phyloP scores from a whole-genome alignment of 2,329 filamentous ascomycete genomes.

The Tolypocladium inflatum region DNA sequence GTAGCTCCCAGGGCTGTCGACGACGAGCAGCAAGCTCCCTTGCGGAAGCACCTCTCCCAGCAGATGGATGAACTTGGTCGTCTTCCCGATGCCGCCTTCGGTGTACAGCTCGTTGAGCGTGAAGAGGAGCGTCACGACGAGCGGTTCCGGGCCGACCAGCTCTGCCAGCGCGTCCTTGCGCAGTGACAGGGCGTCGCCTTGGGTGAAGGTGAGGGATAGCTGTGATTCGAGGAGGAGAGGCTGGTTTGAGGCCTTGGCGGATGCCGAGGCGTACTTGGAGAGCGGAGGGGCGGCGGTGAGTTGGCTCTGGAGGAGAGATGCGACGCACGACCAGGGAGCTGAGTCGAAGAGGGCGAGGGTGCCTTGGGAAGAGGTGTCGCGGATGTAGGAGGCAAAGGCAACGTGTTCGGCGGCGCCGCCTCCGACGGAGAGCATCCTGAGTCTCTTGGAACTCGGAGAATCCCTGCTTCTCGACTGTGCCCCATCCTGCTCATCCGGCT shows the following conservation, averaged over 20 bases:
- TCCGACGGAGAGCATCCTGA: slow-evolving; percentile 40
- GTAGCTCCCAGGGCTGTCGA: slow-evolving; percentile 91
- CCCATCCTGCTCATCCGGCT: not conserved
- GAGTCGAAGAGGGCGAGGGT: slow-evolving; percentile 66
- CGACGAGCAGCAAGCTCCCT: slow-evolving; percentile 67
- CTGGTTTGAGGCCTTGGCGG: slow-evolving; percentile 32
- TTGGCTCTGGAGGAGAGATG: slow-evolving; percentile 45
- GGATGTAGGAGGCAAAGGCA: slow-evolving; percentile 38
- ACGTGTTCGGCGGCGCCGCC: slow-evolving; percentile 55
- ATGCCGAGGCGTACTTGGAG: slow-evolving; percentile 43
- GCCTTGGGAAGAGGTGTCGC: slow-evolving; percentile 14
- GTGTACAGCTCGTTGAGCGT: slow-evolving; percentile 94
- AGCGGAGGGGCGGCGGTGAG: slow-evolving; percentile 43
- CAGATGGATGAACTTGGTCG: slow-evolving; percentile 65
- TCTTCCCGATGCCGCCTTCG: slow-evolving; percentile 57
- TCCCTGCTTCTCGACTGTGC: not conserved
- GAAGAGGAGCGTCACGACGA: slow-evolving; percentile 77
- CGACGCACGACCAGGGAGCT: slow-evolving; percentile 63
- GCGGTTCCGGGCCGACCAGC: slow-evolving; percentile 22
- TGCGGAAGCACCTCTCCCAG: slow-evolving; percentile 49
- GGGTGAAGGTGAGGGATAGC: slow-evolving; percentile 32
- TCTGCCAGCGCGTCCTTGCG: slow-evolving; percentile 19
- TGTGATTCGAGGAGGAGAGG: slow-evolving; percentile 30
- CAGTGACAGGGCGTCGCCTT: slow-evolving; percentile 40
- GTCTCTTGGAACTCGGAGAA: slow-evolving; percentile 1